Base-by-base conservation (phyloP, 768 basidiomycete species). In the Dentipellis fragilis region DNA sequence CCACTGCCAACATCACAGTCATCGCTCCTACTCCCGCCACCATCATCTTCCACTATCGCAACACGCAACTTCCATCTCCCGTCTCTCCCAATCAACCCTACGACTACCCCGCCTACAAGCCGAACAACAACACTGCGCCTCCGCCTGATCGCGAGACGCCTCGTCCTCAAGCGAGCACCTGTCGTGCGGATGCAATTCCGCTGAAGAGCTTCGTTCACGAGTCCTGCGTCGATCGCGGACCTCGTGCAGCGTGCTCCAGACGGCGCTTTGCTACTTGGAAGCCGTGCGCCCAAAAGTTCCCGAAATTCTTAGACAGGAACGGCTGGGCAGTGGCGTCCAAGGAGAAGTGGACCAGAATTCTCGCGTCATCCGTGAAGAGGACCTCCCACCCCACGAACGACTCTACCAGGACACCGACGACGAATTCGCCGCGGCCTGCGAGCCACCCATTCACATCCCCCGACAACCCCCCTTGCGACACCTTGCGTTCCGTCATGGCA, bases 211-310 rank as follows among this genome's bases (percentile, higher is more conserved):
- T 95, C 63, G 89, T 95, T 29, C 87, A 90, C 65, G 91, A 95
- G 87, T 93, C 8, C 77, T 95, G 12, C 80, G 89, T 52, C 85
- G 93, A 38, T 93, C 89, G 11, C 80, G 89, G 49, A 93, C 91
- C 0, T 87, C 89, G 4, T 87, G 85, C 45, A 81, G 78, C 46
- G 88, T 92, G 3, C 76, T 95, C 8, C 91, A 94, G 66, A 88
- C 90, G 0, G 92, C 93, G 0, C 71, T 92, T 0, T 91, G 92
- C 66, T 94, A 93, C 65, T 72, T 94, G 11, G 89, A 92, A 68
- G 89, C 87, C 4, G 77, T 91, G n/a, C 84, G 89, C 5, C 65
- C 73, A 23, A 84, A 80, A 66, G 71, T 93, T 11, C 82, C 87
- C 1, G 81, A 84, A 48, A 72, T 90, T 10, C 72, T 80, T 49